Evolutionary conservation across 169 alveolate species (phyloP), one percentile per base, ranked within the genome.

Genomic region (Cryptosporidium viatorum): DNA sequence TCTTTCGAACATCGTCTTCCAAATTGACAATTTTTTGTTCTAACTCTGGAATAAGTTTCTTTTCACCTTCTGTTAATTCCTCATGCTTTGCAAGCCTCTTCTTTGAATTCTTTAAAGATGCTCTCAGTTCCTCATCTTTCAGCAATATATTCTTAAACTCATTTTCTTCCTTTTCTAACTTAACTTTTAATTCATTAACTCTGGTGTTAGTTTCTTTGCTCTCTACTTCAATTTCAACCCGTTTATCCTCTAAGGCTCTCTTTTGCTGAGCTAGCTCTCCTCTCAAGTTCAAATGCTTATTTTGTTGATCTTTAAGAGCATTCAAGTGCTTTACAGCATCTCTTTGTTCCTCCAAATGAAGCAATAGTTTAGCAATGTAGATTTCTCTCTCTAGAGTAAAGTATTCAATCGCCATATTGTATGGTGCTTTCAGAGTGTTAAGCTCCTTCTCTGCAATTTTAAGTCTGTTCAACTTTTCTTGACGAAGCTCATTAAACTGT

Each of bases 361-460:
- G 62, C 18, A 92, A 29, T 41, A 92, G 70, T 43, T 91, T 67
- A 2, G 93, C 69, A 39, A 92, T 75, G 33, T 86, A 84, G 14
- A 93, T 70, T 84, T 85, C 91, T 50, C 94, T 91, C 52, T 94
- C 96, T 48, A 87, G 71, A 16, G 92, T 84, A 52, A 94, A 71
- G 70, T 86, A 95, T 70, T 92, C 92, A 35, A 93, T 91, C 5
- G 97, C 96, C 71, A 85, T 94, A 73, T 93, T 91, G 59, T 93
- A 95, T 14, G 93, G 94, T 84, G 70, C 92, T 65, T 93, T 89
- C 85, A 94, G 84, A 92, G 93, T 95, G 85, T 93, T 95, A 51
- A 96, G 85, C 84, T 96, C 96, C 85, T 93, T 91, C 71, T 96
- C 97, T 10, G 95, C 92, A 65, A 93, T 94, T 84, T 93, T 92